A percentile compares a stretch with the other conserved stretches of the same genome.
These are phyloP conservation scores for Ogataea neopini DNA, from an alignment of 805 yeast genomes.

Conservation along the genomic window DNA sequence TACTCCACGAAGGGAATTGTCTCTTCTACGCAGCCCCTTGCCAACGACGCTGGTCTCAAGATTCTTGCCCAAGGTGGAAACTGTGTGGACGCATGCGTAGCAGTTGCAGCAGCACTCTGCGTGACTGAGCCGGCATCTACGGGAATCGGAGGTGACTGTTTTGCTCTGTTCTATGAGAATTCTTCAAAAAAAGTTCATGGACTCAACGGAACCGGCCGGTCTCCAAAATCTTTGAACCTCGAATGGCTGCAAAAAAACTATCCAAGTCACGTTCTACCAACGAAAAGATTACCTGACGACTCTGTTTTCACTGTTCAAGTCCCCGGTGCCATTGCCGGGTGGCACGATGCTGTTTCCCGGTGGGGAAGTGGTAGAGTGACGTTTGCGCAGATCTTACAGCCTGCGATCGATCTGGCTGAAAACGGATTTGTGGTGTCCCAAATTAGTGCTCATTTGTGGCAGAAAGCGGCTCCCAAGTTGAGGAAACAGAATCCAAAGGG, in stretches of 20 bases:
- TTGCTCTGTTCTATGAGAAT: conserved; percentile 58
- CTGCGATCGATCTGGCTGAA: conserved; percentile 70
- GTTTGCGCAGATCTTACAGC: conserved; percentile 56
- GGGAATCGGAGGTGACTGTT: conserved; percentile 71
- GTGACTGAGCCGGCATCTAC: conserved; percentile 61
- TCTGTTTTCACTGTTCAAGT: conserved; percentile 67
- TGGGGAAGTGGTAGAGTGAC: conserved; percentile 76
- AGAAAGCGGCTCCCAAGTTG: conserved; percentile 40
- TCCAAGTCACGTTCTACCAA: conserved; percentile 45
- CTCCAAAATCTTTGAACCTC: conserved; percentile 52
- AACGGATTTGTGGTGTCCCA: conserved; percentile 65
- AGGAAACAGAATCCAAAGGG: conserved; percentile 35
- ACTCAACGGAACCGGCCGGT: conserved; percentile 74
- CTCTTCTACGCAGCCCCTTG: conserved; percentile 74
- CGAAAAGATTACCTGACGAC: conserved; percentile 46
- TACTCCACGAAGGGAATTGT: conserved; percentile 74
- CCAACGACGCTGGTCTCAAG: conserved; percentile 69
- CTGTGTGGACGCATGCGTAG: conserved; percentile 64
- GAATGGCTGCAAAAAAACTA: conserved; percentile 45
- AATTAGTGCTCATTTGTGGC: conserved; percentile 56
- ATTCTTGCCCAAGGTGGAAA: conserved; percentile 74
- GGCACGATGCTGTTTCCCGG: conserved; percentile 65
- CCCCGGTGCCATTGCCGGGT: conserved; percentile 81
- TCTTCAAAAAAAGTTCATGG: conserved; percentile 56
- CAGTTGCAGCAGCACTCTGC: conserved; percentile 56